Evolutionary conservation across 306 rosid genomes (phyloP).

Genomic region (Gynostemma pentaphyllum): DNA sequence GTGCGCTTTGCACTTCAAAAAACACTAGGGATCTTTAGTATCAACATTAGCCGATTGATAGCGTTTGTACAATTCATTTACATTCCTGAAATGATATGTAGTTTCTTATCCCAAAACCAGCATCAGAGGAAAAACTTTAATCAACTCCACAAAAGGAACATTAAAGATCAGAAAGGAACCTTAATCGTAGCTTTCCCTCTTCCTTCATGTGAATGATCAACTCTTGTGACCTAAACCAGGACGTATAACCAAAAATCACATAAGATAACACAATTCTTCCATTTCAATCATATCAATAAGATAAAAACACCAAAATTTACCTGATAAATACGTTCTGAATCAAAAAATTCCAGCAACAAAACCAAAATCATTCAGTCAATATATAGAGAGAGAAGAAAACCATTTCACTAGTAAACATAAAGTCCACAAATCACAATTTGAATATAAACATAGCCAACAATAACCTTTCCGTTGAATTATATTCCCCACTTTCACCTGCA

Average conservation of each 20-base stretch:
- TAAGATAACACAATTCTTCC: not conserved
- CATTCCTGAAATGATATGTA: not conserved
- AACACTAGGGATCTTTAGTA: not conserved
- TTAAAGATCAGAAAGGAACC: conserved; percentile 31
- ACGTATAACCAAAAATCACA: not conserved
- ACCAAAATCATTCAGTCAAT: conserved; percentile 16
- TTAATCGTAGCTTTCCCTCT: conserved; percentile 92
- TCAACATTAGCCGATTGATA: not conserved
- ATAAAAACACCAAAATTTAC: conserved; percentile 18
- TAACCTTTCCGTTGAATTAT: conserved; percentile 69
- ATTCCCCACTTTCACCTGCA: conserved; percentile 74
- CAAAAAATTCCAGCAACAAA: conserved; percentile 15
- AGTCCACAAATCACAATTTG: not conserved
- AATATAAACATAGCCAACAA: not conserved
- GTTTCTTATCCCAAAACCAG: not conserved
- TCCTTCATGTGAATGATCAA: conserved; percentile 92
- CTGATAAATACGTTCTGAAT: conserved; percentile 72
- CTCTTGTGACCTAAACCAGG: conserved; percentile 58
- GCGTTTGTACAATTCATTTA: too few species aligned
- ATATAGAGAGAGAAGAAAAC: not conserved
- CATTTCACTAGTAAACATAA: not conserved
- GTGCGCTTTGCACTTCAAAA: too few species aligned
- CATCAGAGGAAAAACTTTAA: not conserved
- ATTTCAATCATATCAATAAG: not conserved
- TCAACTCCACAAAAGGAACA: not conserved